phyloP scores from a whole-genome alignment of 257 asterid genomes.

The Paulownia fortunei region DNA sequence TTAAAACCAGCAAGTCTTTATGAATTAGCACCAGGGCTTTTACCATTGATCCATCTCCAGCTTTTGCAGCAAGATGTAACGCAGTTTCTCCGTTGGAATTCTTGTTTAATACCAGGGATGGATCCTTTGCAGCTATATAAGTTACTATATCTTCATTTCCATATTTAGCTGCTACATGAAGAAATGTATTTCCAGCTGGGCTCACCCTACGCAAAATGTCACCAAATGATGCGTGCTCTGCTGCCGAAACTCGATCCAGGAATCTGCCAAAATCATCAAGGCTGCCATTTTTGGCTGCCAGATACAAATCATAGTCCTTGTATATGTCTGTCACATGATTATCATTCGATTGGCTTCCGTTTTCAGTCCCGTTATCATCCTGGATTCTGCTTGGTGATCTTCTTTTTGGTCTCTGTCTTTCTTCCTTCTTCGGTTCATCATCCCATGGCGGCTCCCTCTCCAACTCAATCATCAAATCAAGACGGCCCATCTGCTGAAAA shows the following conservation, averaged over 20 bases:
- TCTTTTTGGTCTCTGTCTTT: no score
- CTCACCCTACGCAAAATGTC: conserved; percentile 16
- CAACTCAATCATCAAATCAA: neutral
- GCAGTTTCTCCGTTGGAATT: conserved; percentile 44
- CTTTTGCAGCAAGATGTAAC: conserved; percentile 49
- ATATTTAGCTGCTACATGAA: conserved; percentile 34
- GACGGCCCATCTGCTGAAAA: neutral
- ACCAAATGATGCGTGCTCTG: neutral
- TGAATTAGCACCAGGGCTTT: neutral
- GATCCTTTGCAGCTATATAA: neutral
- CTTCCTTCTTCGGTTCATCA: neutral
- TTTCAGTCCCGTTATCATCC: neutral
- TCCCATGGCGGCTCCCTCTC: neutral
- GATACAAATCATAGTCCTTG: conserved; percentile 24
- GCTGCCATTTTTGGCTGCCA: conserved; percentile 29
- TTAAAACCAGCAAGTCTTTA: neutral
- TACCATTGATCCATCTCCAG: conserved; percentile 36
- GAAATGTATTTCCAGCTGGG: conserved; percentile 28
- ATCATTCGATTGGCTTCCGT: neutral
- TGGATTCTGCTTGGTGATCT: no score
- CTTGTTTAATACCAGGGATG: conserved; percentile 22
- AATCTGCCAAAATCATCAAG: neutral
- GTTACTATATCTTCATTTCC: neutral
- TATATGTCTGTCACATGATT: neutral
- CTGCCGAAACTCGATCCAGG: conserved; percentile 7